These are phyloP conservation scores for Mycena albidolilacea DNA, from an alignment of 768 basidiomycete genomes.

Conservation along the genomic window DNA sequence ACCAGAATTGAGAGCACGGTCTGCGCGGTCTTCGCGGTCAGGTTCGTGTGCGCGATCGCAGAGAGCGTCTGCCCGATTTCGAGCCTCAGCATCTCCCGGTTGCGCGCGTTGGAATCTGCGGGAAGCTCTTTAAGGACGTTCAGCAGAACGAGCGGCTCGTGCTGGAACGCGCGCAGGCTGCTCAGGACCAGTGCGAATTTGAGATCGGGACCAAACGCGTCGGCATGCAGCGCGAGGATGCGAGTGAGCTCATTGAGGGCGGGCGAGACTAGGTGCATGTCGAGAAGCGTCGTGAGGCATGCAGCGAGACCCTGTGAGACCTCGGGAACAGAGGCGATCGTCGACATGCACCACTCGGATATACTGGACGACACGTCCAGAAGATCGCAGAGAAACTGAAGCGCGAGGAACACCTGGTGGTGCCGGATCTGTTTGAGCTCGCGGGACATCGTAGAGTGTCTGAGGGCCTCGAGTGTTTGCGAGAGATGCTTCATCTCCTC, in stretches of 20 bases:
- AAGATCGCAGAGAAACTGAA: slow-evolving; percentile 67
- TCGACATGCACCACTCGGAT: slow-evolving; percentile 60
- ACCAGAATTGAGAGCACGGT: slow-evolving; percentile 61
- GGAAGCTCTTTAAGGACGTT: slow-evolving; percentile 39
- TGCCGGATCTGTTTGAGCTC: slow-evolving; percentile 58
- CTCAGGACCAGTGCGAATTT: slow-evolving; percentile 52
- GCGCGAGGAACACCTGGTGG: slow-evolving; percentile 63
- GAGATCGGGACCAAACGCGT: slow-evolving; percentile 47
- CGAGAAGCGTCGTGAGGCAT: slow-evolving; percentile 63
- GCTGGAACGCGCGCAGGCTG: slow-evolving; percentile 48
- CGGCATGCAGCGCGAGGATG: slow-evolving; percentile 28
- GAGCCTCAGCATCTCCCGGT: slow-evolving; percentile 41
- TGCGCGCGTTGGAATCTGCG: slow-evolving; percentile 14
- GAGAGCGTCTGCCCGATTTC: slow-evolving; percentile 55
- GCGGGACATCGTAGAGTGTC: slow-evolving; percentile 44
- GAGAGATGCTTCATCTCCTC: slow-evolving; percentile 73
- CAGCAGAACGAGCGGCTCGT: slow-evolving; percentile 29
- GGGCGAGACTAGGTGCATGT: slow-evolving; percentile 61
- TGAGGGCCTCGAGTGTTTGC: slow-evolving; percentile 54
- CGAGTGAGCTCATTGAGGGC: slow-evolving; percentile 57
- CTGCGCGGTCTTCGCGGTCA: slow-evolving; percentile 57
- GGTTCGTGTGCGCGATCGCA: slow-evolving; percentile 44
- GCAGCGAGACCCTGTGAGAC: slow-evolving; percentile 56
- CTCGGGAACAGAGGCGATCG: slow-evolving; percentile 61
- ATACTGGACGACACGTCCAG: slow-evolving; percentile 54